Conservation (phyloP, 169 alveolate species). For the Cryptosporidium ubiquitum region DNA sequence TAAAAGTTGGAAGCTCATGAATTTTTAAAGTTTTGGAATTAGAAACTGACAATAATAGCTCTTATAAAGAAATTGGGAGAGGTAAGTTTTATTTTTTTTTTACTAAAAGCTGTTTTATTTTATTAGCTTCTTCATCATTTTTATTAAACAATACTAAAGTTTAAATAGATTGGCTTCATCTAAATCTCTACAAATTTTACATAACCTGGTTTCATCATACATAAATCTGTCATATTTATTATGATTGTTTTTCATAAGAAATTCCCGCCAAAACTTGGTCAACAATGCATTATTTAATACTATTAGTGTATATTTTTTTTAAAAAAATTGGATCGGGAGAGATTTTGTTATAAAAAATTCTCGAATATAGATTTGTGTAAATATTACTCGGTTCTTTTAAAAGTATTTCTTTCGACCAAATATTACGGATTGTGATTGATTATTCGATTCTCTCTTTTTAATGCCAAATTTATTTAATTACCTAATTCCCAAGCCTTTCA, state of each 20-base stretch:
- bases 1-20: background rate
- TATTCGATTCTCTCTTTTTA: too few species aligned
- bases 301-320: too few species aligned
- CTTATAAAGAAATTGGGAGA: conserved; percentile 47
- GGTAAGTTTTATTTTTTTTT: background rate
- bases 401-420: too few species aligned
- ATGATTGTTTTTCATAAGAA: background rate
- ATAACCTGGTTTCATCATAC: background rate
- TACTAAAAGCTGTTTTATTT: too few species aligned
- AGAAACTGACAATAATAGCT: background rate
- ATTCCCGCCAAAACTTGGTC: background rate
- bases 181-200: conserved; percentile 27
- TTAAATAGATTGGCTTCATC: conserved; percentile 16
- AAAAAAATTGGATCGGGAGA: background rate
- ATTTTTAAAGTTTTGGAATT: conserved; percentile 20
- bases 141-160: background rate
- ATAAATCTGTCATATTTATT: background rate
- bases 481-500: too few species aligned
- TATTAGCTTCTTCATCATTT: too few species aligned
- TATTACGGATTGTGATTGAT: background rate
- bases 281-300: too few species aligned
- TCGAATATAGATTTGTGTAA: background rate
- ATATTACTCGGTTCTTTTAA: background rate
- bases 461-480: too few species aligned
- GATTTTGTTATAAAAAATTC: too few species aligned